A percentile compares a stretch with the other conserved stretches of the same genome.
Conservation (phyloP, 2,329 filamentous ascomycete genomes). For the Emmonsiellopsis sp. region DNA sequence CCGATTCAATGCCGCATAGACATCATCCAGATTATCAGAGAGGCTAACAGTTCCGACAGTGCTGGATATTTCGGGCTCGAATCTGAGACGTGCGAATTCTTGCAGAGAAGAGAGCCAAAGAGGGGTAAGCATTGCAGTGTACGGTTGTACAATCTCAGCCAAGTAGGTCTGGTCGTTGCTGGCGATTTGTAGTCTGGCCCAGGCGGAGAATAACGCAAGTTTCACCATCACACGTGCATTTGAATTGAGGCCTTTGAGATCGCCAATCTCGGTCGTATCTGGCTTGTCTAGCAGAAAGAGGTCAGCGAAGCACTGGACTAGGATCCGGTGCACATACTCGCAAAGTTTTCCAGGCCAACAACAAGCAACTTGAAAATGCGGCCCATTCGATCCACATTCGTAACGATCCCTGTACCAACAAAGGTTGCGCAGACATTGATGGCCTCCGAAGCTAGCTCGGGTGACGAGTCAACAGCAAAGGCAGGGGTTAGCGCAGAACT, state of each 20-base stretch:
- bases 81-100: conserved; percentile 85
- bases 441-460: conserved; percentile 88
- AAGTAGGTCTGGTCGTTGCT: conserved; percentile 88
- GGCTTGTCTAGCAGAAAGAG: conserved; percentile 44
- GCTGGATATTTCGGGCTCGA: conserved; percentile 95
- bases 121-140: conserved; percentile 81
- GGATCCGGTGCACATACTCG: conserved; percentile 38
- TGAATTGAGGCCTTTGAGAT: conserved; percentile 82
- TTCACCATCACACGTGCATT: conserved; percentile 99
- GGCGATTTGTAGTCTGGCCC: conserved; percentile 93
- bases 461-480: conserved; percentile 90
- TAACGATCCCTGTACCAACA: conserved; percentile 93
- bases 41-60: conserved; percentile 71
- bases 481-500: conserved; percentile 92
- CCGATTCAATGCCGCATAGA: conserved; percentile 88
- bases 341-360: conserved; percentile 84
- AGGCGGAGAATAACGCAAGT: conserved; percentile 92
- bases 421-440: conserved; percentile 98
- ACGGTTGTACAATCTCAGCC: conserved; percentile 76
- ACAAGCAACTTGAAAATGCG: conserved; percentile 91
- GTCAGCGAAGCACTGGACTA: conserved; percentile 7
- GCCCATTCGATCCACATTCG: conserved; percentile 96
- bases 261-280: conserved; percentile 80
- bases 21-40: conserved; percentile 79
- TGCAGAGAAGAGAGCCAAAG: conserved; percentile 88